These are phyloP conservation scores for Sporobolomyces roseus DNA, from an alignment of 768 basidiomycete species.

Conservation along the genomic window DNA sequence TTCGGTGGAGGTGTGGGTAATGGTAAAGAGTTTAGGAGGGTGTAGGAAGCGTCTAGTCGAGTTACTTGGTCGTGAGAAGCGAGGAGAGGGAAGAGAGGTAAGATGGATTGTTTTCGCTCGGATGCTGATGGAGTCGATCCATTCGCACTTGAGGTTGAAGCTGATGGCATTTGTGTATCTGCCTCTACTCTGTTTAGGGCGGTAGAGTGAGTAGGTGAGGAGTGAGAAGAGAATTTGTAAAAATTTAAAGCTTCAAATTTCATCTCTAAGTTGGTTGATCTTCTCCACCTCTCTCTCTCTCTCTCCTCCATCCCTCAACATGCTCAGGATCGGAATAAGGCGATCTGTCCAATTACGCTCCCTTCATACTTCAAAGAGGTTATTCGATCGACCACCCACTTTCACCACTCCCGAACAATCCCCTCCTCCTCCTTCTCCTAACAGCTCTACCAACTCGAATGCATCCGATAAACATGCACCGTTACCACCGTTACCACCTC, in stretches of 20 bases:
- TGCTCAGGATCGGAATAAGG: neutral
- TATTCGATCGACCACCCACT: conserved; percentile 1
- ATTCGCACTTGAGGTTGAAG: too few species aligned
- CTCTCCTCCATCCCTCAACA: neutral
- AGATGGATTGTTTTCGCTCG: conserved; percentile 26
- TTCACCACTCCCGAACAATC: conserved; percentile 21
- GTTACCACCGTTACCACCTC: conserved; percentile 12
- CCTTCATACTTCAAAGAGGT: neutral
- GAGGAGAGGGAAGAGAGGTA: conserved; percentile 41
- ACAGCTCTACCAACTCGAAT: neutral
- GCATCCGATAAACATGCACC: neutral
- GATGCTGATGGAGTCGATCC: neutral
- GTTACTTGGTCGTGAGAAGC: conserved; percentile 31
- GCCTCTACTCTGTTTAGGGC: too few species aligned
- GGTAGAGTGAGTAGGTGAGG: too few species aligned
- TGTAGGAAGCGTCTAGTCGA: conserved; percentile 26
- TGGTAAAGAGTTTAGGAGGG: conserved; percentile 17
- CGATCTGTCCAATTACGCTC: neutral
- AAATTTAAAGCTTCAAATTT: neutral
- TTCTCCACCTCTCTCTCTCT: too few species aligned
- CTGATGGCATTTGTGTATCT: too few species aligned
- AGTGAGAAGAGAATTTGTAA: too few species aligned
- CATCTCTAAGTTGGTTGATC: too few species aligned
- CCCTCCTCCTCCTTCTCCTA: neutral
- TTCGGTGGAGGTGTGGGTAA: neutral